Evolutionary conservation across 495 filamentous ascomycete species (phyloP), one percentile per base, ranked within the genome.

Genomic region (Neurospora sp.): DNA sequence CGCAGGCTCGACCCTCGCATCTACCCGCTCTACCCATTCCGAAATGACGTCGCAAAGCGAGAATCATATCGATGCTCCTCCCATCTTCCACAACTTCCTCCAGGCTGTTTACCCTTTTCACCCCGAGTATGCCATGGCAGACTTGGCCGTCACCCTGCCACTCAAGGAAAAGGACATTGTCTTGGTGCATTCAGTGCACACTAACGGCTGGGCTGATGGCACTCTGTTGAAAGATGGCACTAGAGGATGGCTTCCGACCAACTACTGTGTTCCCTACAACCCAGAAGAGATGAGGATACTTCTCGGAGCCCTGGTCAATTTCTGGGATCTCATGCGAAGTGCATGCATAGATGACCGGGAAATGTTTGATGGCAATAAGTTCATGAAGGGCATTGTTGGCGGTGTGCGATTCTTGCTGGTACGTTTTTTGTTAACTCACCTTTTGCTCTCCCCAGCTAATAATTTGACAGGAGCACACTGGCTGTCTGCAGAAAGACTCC

Each of bases 141-240:
- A 93, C 69, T 90, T 92, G 22, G 95, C 93, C 9, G 92, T 98
- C 72, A 98, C 95, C 22, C 81, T 97, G 9, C 93, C 94, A 7
- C 86, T 99, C 40, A 92, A 93, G 75, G 88, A 91, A 75, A 96
- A 96, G 70, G 96, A 98, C 76, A 88, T 99, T 31, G 92, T 99
- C 70, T 82, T 99, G 71, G 90, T 99, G 41, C 96, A 99, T 81
- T 97, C 96, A 16, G 92, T 99, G 75, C 96, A 99, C 83, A 94
- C 93, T 69, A 99, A 97, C 84, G 96, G 96, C 76, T 99, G 96
- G 96, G 96, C 96, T 48, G 96, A 99, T 81, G 96, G 96, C 48
- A 99, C 96, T n/a, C 85, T 97, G 61, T 82, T 99, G 70, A 87
- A 92, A 70, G 92, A 93, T 14, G 96, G 95, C 20, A 91, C 91